phyloP scores from a whole-genome alignment of 2,329 filamentous ascomycete genomes.

The Diaporthe destruens region DNA sequence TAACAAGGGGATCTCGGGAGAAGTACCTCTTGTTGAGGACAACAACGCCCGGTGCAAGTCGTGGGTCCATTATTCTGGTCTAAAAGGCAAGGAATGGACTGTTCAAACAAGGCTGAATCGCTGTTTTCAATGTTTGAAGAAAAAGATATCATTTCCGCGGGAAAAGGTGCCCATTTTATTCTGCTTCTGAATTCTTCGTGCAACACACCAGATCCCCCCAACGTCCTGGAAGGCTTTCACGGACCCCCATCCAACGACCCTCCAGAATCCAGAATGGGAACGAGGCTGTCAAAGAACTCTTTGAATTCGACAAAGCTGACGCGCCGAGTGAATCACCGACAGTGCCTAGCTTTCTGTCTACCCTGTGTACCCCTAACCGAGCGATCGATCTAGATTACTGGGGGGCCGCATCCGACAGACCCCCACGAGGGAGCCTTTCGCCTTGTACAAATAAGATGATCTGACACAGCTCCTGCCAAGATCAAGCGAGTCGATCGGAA shows the following conservation, averaged over 20 bases:
- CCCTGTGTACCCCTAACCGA: neutral
- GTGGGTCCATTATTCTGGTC: neutral
- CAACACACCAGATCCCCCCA: neutral
- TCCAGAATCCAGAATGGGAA: neutral
- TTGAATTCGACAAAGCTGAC: neutral
- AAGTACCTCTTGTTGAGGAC: conserved; percentile 25
- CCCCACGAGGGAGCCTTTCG: neutral
- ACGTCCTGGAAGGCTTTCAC: neutral
- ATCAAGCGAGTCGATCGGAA: no score
- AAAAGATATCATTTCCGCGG: neutral
- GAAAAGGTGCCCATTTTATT: neutral
- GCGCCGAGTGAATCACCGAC: neutral
- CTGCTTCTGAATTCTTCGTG: no score
- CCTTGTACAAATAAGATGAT: neutral
- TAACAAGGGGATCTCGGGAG: conserved; percentile 9
- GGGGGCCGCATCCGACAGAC: neutral
- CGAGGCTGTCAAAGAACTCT: neutral
- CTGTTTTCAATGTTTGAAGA: neutral
- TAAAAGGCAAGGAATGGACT: neutral
- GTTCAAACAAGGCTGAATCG: no score
- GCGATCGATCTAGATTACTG: neutral
- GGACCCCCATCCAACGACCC: neutral
- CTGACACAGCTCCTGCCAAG: neutral
- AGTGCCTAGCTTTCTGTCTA: neutral
- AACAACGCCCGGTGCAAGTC: neutral